Percentiles rank a stretch among this genome's conserved stretches.
Conservation (phyloP, 2,329 filamentous ascomycete species). For the Penicillium brasilianum region DNA sequence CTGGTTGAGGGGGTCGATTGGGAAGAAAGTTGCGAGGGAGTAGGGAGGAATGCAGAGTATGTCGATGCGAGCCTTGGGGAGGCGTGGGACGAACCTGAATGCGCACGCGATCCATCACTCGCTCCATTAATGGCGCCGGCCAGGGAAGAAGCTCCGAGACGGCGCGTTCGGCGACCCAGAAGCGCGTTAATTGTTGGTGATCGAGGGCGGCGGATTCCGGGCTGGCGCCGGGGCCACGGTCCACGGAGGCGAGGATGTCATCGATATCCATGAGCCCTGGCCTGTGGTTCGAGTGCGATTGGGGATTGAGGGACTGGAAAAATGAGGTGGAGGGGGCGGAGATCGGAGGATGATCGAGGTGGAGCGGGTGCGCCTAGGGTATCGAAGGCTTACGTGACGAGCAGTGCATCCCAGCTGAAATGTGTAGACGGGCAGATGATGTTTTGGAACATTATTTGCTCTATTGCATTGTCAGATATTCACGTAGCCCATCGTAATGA, state of each 20-base stretch:
- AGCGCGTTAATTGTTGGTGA: conserved; percentile 85
- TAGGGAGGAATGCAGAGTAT: too few species aligned
- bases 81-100: conserved; percentile 63
- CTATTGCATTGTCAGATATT: not conserved
- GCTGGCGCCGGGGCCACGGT: conserved; percentile 58
- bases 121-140: conserved; percentile 76
- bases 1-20: too few species aligned
- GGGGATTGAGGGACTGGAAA: conserved; percentile 15
- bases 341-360: conserved; percentile 39
- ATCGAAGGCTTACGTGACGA: not conserved
- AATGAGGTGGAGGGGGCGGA: conserved; percentile 33
- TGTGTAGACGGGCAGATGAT: too few species aligned
- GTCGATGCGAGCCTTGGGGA: too few species aligned
- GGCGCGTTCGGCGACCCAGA: conserved; percentile 90
- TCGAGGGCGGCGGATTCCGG: conserved; percentile 60
- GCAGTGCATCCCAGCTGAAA: too few species aligned
- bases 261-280: conserved; percentile 70
- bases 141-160: conserved; percentile 87
- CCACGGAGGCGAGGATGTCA: conserved; percentile 77
- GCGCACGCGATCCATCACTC: conserved; percentile 75
- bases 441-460: not conserved
- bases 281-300: not conserved
- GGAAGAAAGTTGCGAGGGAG: too few species aligned
- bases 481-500: not conserved
- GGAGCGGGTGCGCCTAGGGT: conserved; percentile 40